Percentiles rank a stretch among this genome's conserved stretches.
These are phyloP conservation scores for Cicer judaicum DNA, from an alignment of 306 rosid genomes.

Conservation along the genomic window DNA sequence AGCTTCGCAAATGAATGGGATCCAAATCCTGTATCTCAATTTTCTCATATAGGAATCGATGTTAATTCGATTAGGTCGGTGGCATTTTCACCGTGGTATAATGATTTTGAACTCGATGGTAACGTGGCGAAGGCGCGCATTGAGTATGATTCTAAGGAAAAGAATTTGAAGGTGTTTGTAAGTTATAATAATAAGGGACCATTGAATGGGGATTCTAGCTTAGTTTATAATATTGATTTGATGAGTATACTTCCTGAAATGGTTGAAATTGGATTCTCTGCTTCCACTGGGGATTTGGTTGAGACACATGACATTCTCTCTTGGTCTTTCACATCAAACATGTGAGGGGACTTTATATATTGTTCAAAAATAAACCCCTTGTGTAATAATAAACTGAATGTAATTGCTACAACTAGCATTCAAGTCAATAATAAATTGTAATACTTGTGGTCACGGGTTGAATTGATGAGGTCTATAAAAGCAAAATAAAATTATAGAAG, in stretches of 20 bases:
- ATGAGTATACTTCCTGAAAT: constrained; percentile 30
- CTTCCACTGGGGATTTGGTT: neutral
- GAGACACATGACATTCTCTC: constrained; percentile 29
- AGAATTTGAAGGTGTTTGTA: neutral
- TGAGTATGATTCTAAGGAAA: constrained; percentile 26
- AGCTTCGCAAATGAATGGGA: constrained; percentile 54
- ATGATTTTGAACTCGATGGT: neutral
- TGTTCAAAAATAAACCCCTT: no score
- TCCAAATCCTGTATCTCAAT: constrained; percentile 18
- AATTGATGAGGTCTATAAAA: no score
- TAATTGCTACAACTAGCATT: no score
- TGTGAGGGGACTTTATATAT: neutral
- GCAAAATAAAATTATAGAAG: no score
- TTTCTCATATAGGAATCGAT: constrained; percentile 59
- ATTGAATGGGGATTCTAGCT: neutral
- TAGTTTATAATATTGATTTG: constrained; percentile 19
- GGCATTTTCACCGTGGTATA: neutral
- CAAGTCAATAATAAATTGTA: no score
- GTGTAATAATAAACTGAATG: no score
- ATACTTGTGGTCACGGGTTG: no score
- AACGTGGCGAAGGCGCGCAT: constrained; percentile 21
- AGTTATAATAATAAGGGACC: neutral
- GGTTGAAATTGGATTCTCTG: constrained; percentile 43
- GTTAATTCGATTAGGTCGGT: constrained; percentile 37
- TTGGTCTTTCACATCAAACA: constrained; percentile 37